phyloP scores from a whole-genome alignment of 495 filamentous ascomycete species.

The Aspergillus heteromorphus region DNA sequence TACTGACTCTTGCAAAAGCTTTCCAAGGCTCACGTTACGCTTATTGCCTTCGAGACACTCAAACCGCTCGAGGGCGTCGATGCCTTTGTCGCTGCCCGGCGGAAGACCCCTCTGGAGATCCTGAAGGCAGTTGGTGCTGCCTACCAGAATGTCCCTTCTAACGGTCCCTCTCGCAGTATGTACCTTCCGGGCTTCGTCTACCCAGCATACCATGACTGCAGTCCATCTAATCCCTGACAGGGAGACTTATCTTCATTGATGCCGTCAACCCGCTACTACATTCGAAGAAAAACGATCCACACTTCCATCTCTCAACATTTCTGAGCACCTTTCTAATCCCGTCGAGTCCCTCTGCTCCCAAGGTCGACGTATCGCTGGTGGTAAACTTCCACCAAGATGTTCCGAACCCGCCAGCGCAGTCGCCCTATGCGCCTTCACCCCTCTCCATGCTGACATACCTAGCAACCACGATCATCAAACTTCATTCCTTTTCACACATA shows the following conservation, averaged over 20 bases:
- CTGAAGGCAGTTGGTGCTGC: slow-evolving; percentile 39
- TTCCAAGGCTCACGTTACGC: slow-evolving; percentile 60
- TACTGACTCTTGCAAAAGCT: slow-evolving; percentile 25
- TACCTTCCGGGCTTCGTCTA: neutral
- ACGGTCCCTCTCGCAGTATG: slow-evolving; percentile 31
- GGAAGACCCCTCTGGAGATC: slow-evolving; percentile 58
- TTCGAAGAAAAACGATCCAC: slow-evolving; percentile 20
- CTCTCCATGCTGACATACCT: slow-evolving; percentile 57
- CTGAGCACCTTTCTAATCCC: slow-evolving; percentile 33
- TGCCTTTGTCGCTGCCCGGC: slow-evolving; percentile 57
- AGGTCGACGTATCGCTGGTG: slow-evolving; percentile 37
- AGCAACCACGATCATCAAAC: slow-evolving; percentile 60
- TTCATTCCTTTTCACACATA: slow-evolving; percentile 63
- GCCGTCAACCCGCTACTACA: slow-evolving; percentile 38
- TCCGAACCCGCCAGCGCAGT: slow-evolving; percentile 46
- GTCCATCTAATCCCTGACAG: slow-evolving; percentile 18
- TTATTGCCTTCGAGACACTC: slow-evolving; percentile 70
- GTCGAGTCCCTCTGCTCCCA: slow-evolving; percentile 15
- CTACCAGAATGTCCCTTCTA: slow-evolving; percentile 23
- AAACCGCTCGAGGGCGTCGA: slow-evolving; percentile 52
- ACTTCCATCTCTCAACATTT: slow-evolving; percentile 34
- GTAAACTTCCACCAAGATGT: slow-evolving; percentile 44
- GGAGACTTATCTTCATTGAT: slow-evolving; percentile 43
- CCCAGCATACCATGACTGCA: neutral
- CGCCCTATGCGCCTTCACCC: slow-evolving; percentile 62